Percentiles rank a stretch among this genome's conserved stretches.
These are phyloP conservation scores for Fomitopsis serialis DNA, from an alignment of 768 basidiomycete genomes.

Conservation along the genomic window DNA sequence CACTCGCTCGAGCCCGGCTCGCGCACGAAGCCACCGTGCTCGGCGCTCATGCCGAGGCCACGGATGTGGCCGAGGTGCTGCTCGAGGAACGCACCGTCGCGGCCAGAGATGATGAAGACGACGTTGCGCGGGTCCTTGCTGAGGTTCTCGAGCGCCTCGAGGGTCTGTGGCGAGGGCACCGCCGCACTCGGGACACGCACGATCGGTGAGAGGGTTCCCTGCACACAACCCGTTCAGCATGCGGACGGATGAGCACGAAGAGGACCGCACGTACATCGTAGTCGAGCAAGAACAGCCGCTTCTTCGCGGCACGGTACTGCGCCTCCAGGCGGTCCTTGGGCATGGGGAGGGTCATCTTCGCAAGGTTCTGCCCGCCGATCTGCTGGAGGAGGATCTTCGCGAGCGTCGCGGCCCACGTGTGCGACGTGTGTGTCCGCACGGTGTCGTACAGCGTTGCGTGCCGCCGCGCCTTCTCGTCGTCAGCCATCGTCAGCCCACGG, in stretches of 20 bases:
- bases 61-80: constrained; percentile 83
- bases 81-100: constrained; percentile 89
- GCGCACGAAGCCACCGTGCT: constrained; percentile 91
- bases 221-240: constrained; percentile 3
- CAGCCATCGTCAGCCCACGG: constrained; percentile 76
- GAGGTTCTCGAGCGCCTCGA: constrained; percentile 68
- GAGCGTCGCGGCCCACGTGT: constrained; percentile 89
- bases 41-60: constrained; percentile 86
- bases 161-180: constrained; percentile 66
- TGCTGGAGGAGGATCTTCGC: constrained; percentile 84
- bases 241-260: not conserved
- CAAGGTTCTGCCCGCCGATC: constrained; percentile 71
- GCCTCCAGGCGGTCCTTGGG: constrained; percentile 53
- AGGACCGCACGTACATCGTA: constrained; percentile 70
- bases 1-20: constrained; percentile 64
- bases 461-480: constrained; percentile 65
- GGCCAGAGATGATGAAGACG: constrained; percentile 96
- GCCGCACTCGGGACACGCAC: constrained; percentile 92
- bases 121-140: constrained; percentile 80
- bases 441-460: constrained; percentile 77
- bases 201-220: constrained; percentile 96
- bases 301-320: constrained; percentile 64
- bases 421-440: constrained; percentile 90
- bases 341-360: constrained; percentile 81
- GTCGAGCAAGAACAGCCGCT: constrained; percentile 90